These are phyloP conservation scores for Pistacia atlantica DNA, from an alignment of 345 rosid genomes.

Conservation along the genomic window DNA sequence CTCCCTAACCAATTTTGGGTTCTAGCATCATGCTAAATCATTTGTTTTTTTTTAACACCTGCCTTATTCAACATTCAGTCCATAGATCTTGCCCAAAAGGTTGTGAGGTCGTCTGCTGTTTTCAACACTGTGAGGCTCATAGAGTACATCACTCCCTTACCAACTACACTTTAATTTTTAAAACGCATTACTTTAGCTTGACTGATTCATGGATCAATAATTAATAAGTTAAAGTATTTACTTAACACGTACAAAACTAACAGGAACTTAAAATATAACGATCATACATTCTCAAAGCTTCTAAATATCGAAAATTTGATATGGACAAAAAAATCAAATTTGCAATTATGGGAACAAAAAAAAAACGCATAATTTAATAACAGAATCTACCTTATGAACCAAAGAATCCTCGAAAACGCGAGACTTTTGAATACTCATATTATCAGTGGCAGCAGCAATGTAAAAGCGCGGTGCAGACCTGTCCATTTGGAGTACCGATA, in stretches of 20 bases:
- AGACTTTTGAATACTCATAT: constrained; percentile 93
- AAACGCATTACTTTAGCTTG: neutral
- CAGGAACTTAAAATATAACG: neutral
- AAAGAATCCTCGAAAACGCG: constrained; percentile 60
- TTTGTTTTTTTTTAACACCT: neutral
- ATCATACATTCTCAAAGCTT: neutral
- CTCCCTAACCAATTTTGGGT: neutral
- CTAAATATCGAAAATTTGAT: neutral
- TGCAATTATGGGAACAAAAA: neutral
- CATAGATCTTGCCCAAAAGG: neutral
- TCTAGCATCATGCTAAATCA: neutral
- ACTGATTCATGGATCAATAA: neutral
- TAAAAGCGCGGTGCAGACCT: constrained; percentile 73
- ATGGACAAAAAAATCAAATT: neutral
- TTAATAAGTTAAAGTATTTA: neutral
- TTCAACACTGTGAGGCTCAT: neutral
- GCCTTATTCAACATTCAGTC: neutral
- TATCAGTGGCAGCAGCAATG: constrained; percentile 90
- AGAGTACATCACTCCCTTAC: neutral
- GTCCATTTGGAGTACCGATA: constrained; percentile 60
- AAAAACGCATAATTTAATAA: neutral
- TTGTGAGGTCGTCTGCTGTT: neutral
- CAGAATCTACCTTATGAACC: constrained; percentile 38
- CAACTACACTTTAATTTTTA: neutral
- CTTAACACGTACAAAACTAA: no score